These are phyloP conservation scores for Croton laevigatus DNA, from an alignment of 441 rosid genomes.

Conservation along the genomic window DNA sequence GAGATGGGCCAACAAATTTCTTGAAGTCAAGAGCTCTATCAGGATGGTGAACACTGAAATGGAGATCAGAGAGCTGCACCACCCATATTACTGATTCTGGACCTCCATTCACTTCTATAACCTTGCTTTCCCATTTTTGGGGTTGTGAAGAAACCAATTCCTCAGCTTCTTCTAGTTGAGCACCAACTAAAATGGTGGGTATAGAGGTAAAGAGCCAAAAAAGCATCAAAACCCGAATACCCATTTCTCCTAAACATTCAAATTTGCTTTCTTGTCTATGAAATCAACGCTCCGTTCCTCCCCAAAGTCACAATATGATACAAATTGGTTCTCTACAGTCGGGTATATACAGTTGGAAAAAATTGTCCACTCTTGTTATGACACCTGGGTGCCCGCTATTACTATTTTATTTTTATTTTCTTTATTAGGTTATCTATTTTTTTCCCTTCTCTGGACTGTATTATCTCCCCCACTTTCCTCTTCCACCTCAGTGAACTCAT, in stretches of 20 bases:
- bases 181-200: conserved; percentile 2
- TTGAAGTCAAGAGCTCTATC: conserved; percentile 74
- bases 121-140: conserved; percentile 32
- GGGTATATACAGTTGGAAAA: not conserved
- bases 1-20: conserved; percentile 54
- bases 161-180: conserved; percentile 13
- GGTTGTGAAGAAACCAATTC: conserved; percentile 23
- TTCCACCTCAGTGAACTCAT: conserved; percentile 5
- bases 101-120: conserved; percentile 51
- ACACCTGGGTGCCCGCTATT: conserved; percentile 7
- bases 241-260: conserved; percentile 11
- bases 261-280: not conserved
- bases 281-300: not conserved
- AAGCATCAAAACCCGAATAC: conserved; percentile 12
- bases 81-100: conserved; percentile 78
- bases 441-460: not conserved
- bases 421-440: not conserved
- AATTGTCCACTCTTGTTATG: conserved; percentile 1
- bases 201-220: conserved; percentile 8
- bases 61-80: conserved; percentile 96
- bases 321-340: not conserved
- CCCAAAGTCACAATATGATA: not conserved
- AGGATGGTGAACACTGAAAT: conserved; percentile 90
- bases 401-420: not conserved
- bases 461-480: not conserved